These are phyloP conservation scores for Coniochaeta sp. DNA, from an alignment of 2,329 filamentous ascomycete species.

Conservation along the genomic window DNA sequence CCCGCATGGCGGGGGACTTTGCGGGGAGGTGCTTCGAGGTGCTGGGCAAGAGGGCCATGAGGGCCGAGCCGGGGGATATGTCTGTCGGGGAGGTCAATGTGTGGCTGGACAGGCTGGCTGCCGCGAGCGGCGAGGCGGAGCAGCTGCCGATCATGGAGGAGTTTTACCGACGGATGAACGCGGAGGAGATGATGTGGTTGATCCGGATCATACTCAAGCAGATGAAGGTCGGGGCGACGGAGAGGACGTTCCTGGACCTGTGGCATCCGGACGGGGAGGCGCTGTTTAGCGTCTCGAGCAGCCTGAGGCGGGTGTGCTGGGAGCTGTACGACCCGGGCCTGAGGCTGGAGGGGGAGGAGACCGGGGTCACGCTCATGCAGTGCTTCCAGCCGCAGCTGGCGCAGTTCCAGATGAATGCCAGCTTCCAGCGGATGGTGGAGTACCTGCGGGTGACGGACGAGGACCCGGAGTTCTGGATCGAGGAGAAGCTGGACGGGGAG, in stretches of 20 bases:
- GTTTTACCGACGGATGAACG: constrained; percentile 88
- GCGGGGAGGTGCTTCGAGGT: constrained; percentile 83
- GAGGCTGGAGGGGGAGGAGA: constrained; percentile 66
- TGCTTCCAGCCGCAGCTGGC: constrained; percentile 96
- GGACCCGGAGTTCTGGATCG: constrained; percentile 83
- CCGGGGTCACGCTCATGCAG: constrained; percentile 76
- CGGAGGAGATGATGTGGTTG: constrained; percentile 89
- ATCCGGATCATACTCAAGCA: constrained; percentile 86
- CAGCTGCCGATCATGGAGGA: constrained; percentile 73
- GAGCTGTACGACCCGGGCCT: constrained; percentile 70
- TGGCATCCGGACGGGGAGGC: constrained; percentile 75
- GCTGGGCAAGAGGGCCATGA: constrained; percentile 74
- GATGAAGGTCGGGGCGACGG: constrained; percentile 68
- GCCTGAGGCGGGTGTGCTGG: constrained; percentile 87
- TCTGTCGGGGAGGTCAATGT: constrained; percentile 85
- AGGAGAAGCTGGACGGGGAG: constrained; percentile 96
- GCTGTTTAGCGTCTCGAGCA: constrained; percentile 86
- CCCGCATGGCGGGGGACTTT: constrained; percentile 78
- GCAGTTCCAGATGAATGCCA: constrained; percentile 71
- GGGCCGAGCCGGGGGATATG: constrained; percentile 67
- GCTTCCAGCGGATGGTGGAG: constrained; percentile 70
- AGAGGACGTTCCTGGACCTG: constrained; percentile 77
- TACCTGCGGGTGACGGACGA: constrained; percentile 58
- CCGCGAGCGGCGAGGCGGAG: constrained; percentile 70
- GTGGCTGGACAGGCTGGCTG: constrained; percentile 69